Evolutionary conservation across 495 filamentous ascomycete species (phyloP).

Genomic region (Margaritispora aquatica): DNA sequence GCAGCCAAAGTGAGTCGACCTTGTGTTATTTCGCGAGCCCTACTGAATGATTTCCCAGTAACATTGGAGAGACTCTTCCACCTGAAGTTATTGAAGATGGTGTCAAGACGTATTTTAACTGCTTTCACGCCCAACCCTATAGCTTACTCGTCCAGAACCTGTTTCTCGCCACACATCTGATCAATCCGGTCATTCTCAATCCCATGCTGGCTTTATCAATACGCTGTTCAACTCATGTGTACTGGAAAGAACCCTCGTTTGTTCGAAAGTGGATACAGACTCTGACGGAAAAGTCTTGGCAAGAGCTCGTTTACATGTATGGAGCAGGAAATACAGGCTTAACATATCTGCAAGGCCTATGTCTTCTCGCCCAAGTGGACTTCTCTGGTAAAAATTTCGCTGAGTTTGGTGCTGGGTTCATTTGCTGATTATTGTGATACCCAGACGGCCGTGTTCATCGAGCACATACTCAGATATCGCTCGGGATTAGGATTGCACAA

Average conservation of each 20-base stretch:
- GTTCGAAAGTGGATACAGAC: not conserved
- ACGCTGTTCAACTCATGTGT: conserved; percentile 7
- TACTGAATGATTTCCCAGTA: too few species aligned
- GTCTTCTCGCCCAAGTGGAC: conserved; percentile 9
- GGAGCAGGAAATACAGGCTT: not conserved
- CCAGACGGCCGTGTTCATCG: conserved; percentile 6
- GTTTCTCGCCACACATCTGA: not conserved
- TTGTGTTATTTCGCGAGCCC: too few species aligned
- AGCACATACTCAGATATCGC: conserved; percentile 8
- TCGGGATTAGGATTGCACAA: conserved; percentile 6
- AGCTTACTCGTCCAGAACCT: not conserved
- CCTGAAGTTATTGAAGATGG: conserved; percentile 6
- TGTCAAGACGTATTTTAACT: conserved; percentile 4
- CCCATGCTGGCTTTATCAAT: conserved; percentile 8
- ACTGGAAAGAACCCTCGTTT: not conserved
- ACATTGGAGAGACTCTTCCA: not conserved
- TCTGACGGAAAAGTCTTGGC: conserved; percentile 8
- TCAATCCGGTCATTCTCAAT: conserved; percentile 2
- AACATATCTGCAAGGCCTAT: conserved; percentile 7
- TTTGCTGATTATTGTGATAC: not conserved
- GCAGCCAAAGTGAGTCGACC: not conserved
- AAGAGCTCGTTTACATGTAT: conserved; percentile 1
- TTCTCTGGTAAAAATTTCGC: not conserved
- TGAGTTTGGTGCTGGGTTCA: not conserved
- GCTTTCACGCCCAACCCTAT: conserved; percentile 11